Conservation (phyloP, 768 basidiomycete species). For the Podaxis sp. region DNA sequence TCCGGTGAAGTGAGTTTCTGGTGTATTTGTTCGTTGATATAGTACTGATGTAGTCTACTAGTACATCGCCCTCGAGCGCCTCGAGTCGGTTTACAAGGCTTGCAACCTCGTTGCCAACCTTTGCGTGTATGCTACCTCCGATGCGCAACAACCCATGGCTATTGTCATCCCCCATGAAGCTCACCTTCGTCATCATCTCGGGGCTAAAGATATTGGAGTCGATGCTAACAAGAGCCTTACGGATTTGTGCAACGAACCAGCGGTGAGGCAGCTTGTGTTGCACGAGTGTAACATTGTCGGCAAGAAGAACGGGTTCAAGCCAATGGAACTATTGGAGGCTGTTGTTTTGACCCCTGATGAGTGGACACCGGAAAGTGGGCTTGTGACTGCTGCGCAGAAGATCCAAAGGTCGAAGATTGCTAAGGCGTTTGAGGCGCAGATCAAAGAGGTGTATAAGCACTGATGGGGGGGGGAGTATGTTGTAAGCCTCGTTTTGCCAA, state of each 20-base stretch:
- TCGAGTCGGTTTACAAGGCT: constrained; percentile 86
- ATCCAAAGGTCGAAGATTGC: constrained; percentile 35
- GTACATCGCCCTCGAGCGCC: constrained; percentile 90
- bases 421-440: constrained; percentile 31
- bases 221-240: constrained; percentile 41
- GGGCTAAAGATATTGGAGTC: constrained; percentile 24
- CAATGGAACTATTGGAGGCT: constrained; percentile 71
- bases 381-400: constrained; percentile 61
- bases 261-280: constrained; percentile 60
- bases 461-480: neutral
- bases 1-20: constrained; percentile 61
- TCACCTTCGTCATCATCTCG: constrained; percentile 65
- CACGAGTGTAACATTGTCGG: constrained; percentile 77
- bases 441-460: constrained; percentile 20
- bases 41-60: constrained; percentile 21
- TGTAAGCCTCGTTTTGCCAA: neutral
- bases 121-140: constrained; percentile 74
- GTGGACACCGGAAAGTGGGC: constrained; percentile 89
- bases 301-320: constrained; percentile 84
- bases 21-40: constrained; percentile 7
- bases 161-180: constrained; percentile 80
- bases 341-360: constrained; percentile 81
- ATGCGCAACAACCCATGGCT: constrained; percentile 83
- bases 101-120: constrained; percentile 79
- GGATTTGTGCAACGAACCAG: constrained; percentile 53